phyloP scores from a whole-genome alignment of 2,329 filamentous ascomycete species.

The Aaosphaeria arxii region DNA sequence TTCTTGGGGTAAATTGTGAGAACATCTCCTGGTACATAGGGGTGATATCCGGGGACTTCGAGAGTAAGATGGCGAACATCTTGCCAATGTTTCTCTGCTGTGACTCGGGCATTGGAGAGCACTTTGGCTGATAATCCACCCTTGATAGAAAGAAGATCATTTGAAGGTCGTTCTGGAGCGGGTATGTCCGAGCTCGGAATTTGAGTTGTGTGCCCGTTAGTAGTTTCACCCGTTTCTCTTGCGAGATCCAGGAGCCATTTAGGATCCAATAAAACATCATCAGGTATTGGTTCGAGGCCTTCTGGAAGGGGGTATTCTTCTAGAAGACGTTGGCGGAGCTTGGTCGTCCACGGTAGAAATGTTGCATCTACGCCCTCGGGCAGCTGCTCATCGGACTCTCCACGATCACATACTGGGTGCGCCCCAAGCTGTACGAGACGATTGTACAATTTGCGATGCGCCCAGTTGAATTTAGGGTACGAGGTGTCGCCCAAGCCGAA shows the following conservation, averaged over 20 bases:
- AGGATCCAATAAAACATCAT: constrained; percentile 70
- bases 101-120: constrained; percentile 67
- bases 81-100: constrained; percentile 79
- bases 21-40: constrained; percentile 71
- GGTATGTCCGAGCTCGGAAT: background rate
- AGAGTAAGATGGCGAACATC: constrained; percentile 83
- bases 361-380: constrained; percentile 83
- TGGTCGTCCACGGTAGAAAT: constrained; percentile 73
- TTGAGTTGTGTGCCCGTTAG: background rate
- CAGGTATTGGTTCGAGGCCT: constrained; percentile 67
- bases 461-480: constrained; percentile 94
- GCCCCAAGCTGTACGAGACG: constrained; percentile 82
- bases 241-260: constrained; percentile 61
- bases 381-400: constrained; percentile 92
- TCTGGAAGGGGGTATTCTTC: constrained; percentile 66
- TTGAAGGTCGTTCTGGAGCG: constrained; percentile 22
- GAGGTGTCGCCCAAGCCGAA: constrained; percentile 95
- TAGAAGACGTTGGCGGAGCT: constrained; percentile 65
- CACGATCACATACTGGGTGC: constrained; percentile 68
- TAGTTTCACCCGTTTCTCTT: constrained; percentile 5
- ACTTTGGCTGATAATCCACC: constrained; percentile 58
- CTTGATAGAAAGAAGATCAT: constrained; percentile 57
- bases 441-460: constrained; percentile 81
- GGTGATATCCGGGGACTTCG: constrained; percentile 40
- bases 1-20: constrained; percentile 85